Evolutionary conservation across 305 asterid genomes (phyloP), one percentile per base, ranked within the genome.

Genomic region (Solanum hybrid): DNA sequence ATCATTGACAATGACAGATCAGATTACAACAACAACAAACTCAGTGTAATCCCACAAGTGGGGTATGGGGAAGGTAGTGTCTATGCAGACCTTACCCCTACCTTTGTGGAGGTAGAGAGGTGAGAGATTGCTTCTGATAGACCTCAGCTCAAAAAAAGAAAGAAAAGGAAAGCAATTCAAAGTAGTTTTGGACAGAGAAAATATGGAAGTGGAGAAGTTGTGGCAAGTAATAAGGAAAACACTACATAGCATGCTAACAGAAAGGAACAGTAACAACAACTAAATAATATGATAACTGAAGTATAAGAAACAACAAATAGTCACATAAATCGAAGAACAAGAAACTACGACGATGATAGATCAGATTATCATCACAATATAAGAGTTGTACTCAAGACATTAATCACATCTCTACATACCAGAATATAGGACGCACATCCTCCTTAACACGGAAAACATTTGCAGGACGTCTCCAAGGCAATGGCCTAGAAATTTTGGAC

Each of bases 391-490:
- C 13, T 16, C 64, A 16, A 16, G 3, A 20, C 73, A 29, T 51
- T 6, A 20, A 51, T 84, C 16, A 20, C 5, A 31, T 51, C 42
- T 84, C 38, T 3, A 37, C 91, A 86, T 91, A 97, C 99, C 99
- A 97, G 92, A 97, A 97, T 90, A 97, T 97, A 46, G 99, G 99
- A 60, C 99, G 98, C 46, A 97, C 99, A 91, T 95, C 95, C 91
- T 97, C 99, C 89, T 95, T 95, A 24, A 94, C 93, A 82, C 99
- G 98, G 91, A 90, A 90, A 90, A 95, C 86, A 93, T 96, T 96
- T 84, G 99, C 90, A 24, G 99, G 99, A 38, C 97, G 98, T 90
- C 97, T 96, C 99, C 99, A 97, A 79, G 99, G 99, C 94, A 97
- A 90, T 88, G 99, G 91, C 93, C 98, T 94, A 84, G 96, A 92